phyloP scores from a whole-genome alignment of 257 asterid genomes.

The Solanum tarapatanum region DNA sequence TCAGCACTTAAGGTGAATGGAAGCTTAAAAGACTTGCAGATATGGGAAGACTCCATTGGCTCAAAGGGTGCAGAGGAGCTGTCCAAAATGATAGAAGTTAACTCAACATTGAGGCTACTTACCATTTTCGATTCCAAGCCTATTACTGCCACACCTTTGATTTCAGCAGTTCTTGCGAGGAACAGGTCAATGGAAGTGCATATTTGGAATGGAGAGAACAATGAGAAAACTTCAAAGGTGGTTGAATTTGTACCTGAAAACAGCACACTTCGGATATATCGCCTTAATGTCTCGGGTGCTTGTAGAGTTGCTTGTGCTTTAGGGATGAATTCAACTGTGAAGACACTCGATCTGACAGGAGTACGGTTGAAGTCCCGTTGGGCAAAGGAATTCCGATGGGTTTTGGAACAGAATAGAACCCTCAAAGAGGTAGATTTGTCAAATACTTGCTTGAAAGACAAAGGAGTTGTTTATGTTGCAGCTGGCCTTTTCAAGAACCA shows the following conservation, averaged over 20 bases:
- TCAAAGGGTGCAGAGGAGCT: slow-evolving; percentile 69
- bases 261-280: slow-evolving; percentile 41
- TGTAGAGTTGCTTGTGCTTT: slow-evolving; percentile 60
- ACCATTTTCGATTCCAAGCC: slow-evolving; percentile 47
- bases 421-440: slow-evolving; percentile 59
- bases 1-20: slow-evolving; percentile 45
- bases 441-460: slow-evolving; percentile 51
- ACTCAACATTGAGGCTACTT: slow-evolving; percentile 44
- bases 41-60: slow-evolving; percentile 82
- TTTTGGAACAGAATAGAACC: slow-evolving; percentile 60
- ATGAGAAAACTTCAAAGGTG: slow-evolving; percentile 26
- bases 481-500: slow-evolving; percentile 76
- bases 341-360: slow-evolving; percentile 58
- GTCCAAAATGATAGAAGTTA: slow-evolving; percentile 84
- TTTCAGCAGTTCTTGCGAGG: slow-evolving; percentile 72
- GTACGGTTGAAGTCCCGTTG: slow-evolving; percentile 56
- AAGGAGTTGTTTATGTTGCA: slow-evolving; percentile 60
- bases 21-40: slow-evolving; percentile 49
- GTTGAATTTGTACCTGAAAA: slow-evolving; percentile 55
- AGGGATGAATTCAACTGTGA: slow-evolving; percentile 64
- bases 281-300: slow-evolving; percentile 34
- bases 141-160: slow-evolving; percentile 43
- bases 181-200: slow-evolving; percentile 69
- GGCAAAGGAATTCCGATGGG: slow-evolving; percentile 81
- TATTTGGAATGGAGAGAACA: slow-evolving; percentile 40